Base-by-base conservation (phyloP, 306 rosid genomes). In the Citrullus amarus region DNA sequence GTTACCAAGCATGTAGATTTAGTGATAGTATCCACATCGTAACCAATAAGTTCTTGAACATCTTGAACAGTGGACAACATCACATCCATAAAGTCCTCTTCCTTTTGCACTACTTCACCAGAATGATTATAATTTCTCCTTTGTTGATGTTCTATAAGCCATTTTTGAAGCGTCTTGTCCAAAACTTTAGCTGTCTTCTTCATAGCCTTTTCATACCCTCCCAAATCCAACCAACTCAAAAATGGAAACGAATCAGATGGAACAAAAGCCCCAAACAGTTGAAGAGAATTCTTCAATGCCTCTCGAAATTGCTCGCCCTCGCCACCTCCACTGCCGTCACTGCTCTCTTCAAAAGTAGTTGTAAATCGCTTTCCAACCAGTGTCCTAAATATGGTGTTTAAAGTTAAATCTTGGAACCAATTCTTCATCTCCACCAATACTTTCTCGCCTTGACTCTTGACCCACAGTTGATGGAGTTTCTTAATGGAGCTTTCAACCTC, bases 161-260 rank as follows among this genome's bases (percentile, higher is more conserved):
- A 67, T 15, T 67, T n/a, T 1, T 5, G 30, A 39, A n/a, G 12
- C 10, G 6, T n/a, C 13, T 8, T 0, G 4, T 65, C 71, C 1
- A 65, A 5, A 0, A 65, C 14, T 4, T 65, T 38, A 0, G 48
- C 14, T 0, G 46, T 17, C 9, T 41, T n/a, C 2, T 67, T 67
- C 74, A 67, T 88, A 1, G 89, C 85, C 80, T 13, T 88, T 72
- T 88, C 87, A 53, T 84, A 86, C 8, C 93, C 93, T 76, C 80
- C 80, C 73, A 87, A 78, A 78, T 87, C 93, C 28, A 89, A 62
- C 90, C 90, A 89, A 25, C 87, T 46, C 46, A 91, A 46, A 74
- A 78, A 91, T 3, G 93, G 89, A 79, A 91, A 57, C 2, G 89
- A 91, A 20, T 91, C 91, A 0, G 90, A 85, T 12, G 88, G 89